Evolutionary conservation across 2,329 filamentous ascomycete genomes (phyloP), one percentile per base, ranked within the genome.

Genomic region (Mollisiaceae sp.): DNA sequence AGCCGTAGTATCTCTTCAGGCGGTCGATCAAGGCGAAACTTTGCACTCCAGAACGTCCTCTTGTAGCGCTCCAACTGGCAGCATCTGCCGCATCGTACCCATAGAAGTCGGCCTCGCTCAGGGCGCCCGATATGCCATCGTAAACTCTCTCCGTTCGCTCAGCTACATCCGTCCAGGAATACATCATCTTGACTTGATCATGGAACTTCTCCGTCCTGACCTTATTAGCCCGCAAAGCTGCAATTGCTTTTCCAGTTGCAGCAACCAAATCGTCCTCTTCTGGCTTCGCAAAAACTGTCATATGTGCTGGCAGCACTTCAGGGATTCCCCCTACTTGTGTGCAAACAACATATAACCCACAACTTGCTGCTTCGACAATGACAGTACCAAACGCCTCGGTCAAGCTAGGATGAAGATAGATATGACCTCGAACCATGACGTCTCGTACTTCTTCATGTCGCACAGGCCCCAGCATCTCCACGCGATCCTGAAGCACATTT

Each of bases 361-460:
- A 99, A 70, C 91, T 95, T 36, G 95, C 95, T 8, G 95, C 95
- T 79, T 99, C 95, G 36, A 99, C 96, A 63, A 99, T 94, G 68
- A 99, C 95, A 0, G 95, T 99, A 24, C 95, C 95, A 73, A 99
- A 99, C 0, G 95, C 95, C 78, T 99, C 95, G 0, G 95, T 99
- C 57, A 99, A 83, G 64, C 91, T 96, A 0, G 95, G 95, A 75
- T 98, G 94, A 1, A 99, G 87, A 76, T 98, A 98, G 69, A 99
- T 97, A 76, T 99, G 94, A 0, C 95, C 95, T 62, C 92, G 88
- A 20, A 97, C 90, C 95, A 99, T 99, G 68, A 99, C 94, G 76
- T 98, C 93, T 69, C 95, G 89, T 18, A 99, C 95, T 74, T 98
- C 93, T 76, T 99, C 96, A 76, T 99, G 95, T 20, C 94, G 90